Evolutionary conservation across 2,329 filamentous ascomycete genomes (phyloP).

Genomic region (Aurifilum marmelostoma): DNA sequence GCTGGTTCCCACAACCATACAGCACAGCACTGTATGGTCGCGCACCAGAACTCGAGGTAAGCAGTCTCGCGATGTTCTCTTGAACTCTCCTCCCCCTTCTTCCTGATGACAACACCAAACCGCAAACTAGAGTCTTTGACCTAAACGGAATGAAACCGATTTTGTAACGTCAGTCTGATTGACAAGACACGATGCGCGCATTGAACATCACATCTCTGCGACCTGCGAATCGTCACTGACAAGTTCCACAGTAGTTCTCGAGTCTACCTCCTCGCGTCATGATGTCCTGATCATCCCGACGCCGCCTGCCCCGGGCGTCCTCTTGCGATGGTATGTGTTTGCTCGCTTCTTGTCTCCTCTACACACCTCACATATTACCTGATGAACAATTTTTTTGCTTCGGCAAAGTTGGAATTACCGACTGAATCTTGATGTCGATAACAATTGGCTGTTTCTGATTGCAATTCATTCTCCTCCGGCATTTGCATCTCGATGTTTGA

Average conservation of each 20-base stretch:
- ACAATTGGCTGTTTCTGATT: constrained; percentile 85
- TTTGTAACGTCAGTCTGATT: constrained; percentile 91
- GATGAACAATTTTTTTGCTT: constrained; percentile 72
- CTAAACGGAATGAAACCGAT: constrained; percentile 77
- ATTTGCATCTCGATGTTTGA: constrained; percentile 23
- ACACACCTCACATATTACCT: constrained; percentile 38
- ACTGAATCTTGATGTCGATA: constrained; percentile 82
- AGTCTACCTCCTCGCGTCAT: constrained; percentile 6
- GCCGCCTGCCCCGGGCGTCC: constrained; percentile 15
- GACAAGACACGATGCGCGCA: constrained; percentile 31
- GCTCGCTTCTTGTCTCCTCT: not conserved
- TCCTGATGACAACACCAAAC: constrained; percentile 82
- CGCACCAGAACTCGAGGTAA: constrained; percentile 25
- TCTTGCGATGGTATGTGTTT: constrained; percentile 33
- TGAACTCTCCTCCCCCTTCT: constrained; percentile 35
- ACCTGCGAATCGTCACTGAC: constrained; percentile 21
- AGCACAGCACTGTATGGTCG: too few relatives aligned
- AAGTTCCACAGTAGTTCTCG: constrained; percentile 22
- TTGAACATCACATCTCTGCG: constrained; percentile 20
- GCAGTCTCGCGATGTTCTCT: constrained; percentile 19
- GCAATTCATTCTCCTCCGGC: constrained; percentile 31
- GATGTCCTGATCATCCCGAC: not conserved
- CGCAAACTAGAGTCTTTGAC: constrained; percentile 99
- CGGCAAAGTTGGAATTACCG: constrained; percentile 93
- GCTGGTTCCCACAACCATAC: constrained; percentile 27